These are phyloP conservation scores for Glycyrrhiza uralensis DNA, from an alignment of 306 rosid genomes.

Conservation along the genomic window DNA sequence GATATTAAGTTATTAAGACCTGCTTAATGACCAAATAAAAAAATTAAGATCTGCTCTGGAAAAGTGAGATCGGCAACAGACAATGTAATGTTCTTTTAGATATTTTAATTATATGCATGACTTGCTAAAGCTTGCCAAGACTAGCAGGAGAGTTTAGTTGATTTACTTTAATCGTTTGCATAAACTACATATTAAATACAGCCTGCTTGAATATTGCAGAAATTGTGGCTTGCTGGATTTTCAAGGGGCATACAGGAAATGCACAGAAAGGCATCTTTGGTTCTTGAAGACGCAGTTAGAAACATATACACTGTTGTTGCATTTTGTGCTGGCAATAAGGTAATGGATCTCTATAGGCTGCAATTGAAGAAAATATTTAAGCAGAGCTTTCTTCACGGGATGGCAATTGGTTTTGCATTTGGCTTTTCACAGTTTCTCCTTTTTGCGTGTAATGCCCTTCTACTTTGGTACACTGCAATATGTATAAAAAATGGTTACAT, in stretches of 20 bases:
- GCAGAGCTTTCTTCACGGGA: constrained; percentile 91
- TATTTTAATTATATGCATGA: neutral
- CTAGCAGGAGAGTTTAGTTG: neutral
- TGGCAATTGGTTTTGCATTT: constrained; percentile 93
- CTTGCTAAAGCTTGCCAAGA: constrained; percentile 8
- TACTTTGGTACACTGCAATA: constrained; percentile 87
- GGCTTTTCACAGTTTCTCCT: constrained; percentile 97
- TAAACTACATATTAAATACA: neutral
- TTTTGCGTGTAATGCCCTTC: constrained; percentile 94
- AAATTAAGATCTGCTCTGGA: too few relatives aligned
- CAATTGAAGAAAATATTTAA: constrained; percentile 81
- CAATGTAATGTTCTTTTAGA: neutral
- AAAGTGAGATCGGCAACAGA: neutral
- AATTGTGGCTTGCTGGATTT: constrained; percentile 96
- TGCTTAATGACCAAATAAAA: too few relatives aligned
- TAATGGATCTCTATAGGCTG: constrained; percentile 93
- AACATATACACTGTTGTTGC: constrained; percentile 97
- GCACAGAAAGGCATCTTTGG: constrained; percentile 97
- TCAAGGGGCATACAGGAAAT: constrained; percentile 99
- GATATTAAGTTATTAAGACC: neutral
- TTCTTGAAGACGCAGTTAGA: constrained; percentile 97
- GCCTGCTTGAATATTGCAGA: constrained; percentile 54
- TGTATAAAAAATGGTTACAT: constrained; percentile 40
- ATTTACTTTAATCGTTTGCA: constrained; percentile 13
- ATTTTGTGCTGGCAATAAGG: constrained; percentile 97